phyloP scores from a whole-genome alignment of 2,329 filamentous ascomycete species.

The Apiospora malaysiana region DNA sequence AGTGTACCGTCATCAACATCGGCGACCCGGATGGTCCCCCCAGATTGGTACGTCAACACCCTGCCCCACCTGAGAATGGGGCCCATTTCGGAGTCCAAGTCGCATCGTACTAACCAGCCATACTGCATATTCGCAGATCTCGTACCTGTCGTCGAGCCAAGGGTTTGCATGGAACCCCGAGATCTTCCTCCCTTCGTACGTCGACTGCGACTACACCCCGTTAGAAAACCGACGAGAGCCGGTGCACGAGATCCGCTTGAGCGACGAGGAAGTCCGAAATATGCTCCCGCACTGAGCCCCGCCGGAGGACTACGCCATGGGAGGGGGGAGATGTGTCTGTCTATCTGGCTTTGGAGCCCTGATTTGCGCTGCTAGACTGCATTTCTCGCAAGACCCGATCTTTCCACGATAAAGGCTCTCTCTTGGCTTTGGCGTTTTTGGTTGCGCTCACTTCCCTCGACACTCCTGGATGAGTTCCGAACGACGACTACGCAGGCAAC shows the following conservation, averaged over 20 bases:
- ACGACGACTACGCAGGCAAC: conserved; percentile 5
- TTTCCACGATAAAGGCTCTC: conserved; percentile 17
- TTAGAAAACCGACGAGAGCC: conserved; percentile 79
- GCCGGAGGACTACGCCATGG: not conserved
- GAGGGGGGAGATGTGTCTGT: not conserved
- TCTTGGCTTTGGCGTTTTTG: conserved; percentile 18
- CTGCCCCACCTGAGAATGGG: conserved; percentile 8
- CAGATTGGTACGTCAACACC: conserved; percentile 63
- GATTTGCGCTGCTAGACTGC: conserved; percentile 17
- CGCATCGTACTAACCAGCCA: conserved; percentile 30
- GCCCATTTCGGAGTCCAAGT: conserved; percentile 22
- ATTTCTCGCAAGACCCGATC: conserved; percentile 17
- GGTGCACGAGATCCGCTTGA: conserved; percentile 78
- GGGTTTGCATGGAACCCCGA: conserved; percentile 87
- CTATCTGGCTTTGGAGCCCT: conserved; percentile 9
- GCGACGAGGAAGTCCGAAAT: conserved; percentile 74
- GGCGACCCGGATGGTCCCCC: conserved; percentile 75
- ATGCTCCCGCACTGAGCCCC: conserved; percentile 67
- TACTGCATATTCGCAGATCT: conserved; percentile 60
- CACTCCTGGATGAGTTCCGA: conserved; percentile 13
- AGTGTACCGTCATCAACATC: conserved; percentile 82
- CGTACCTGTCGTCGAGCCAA: conserved; percentile 79
- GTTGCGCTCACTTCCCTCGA: conserved; percentile 8
- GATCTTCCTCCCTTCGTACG: conserved; percentile 81
- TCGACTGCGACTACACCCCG: conserved; percentile 76